Base-by-base conservation (phyloP, 1,139 yeast species). In the Suhomyces bokatorum region DNA sequence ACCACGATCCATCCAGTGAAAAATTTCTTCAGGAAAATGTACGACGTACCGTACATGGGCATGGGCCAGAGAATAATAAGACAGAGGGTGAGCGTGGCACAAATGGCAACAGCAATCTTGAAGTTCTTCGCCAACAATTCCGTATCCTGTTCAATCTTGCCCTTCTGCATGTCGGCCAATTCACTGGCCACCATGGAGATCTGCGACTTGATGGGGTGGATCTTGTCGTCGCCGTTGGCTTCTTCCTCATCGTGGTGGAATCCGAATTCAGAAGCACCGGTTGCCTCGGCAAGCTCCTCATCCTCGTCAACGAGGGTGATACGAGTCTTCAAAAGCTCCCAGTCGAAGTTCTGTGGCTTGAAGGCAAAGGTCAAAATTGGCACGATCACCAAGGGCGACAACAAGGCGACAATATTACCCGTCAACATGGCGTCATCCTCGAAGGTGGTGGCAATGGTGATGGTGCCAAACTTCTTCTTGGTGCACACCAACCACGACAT, bases 1-100 rank as follows among this genome's bases (percentile, higher is more conserved):
- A 87, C 91, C 42, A 75, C 78, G 44, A 87, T 76, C 95, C 95
- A 87, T 43, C 95, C 95, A 8, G 90, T 85, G 64, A 87, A 87
- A 66, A 87, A 87, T 44, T 62, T 64, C 63, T 77, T 81, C 43
- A 87, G 80, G 65, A 87, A 87, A 40, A 87, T 71, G 60, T 87
- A 87, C 1, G 77, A 72, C 1, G 83, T 61, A 33, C 95, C 96
- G 59, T 84, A 87, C 90, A 87, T 83, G 47, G 95, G 95, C 87
- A 87, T 84, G 56, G 96, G 96, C 89, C 91, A 87, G 35, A 87
- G 62, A 34, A 87, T 75, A 34, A 87, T 65, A 46, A 87, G 71
- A 45, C 83, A 73, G 14, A 86, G 53, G 3, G 88, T 80, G 52
- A 85, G 72, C 42, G 76, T 64, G 14, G 75, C 67, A 62, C 87